phyloP scores from a whole-genome alignment of 192 early-diverging fungal species.

The Umbelopsis vinacea region DNA sequence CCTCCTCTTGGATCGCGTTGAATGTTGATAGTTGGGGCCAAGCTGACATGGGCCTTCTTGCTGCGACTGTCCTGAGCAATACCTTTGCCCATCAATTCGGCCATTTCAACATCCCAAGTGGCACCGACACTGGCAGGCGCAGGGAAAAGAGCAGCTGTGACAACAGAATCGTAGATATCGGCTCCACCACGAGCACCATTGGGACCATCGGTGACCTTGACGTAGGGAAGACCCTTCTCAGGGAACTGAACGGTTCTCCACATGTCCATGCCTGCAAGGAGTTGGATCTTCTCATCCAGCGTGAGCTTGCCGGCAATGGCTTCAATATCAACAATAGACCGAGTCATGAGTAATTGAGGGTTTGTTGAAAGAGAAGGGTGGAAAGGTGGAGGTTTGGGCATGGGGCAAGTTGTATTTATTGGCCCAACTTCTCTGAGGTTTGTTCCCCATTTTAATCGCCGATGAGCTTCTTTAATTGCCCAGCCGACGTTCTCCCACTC shows the following conservation, averaged over 20 bases:
- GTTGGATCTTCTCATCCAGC: constrained; percentile 25
- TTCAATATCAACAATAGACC: constrained; percentile 10
- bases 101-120: constrained; percentile 26
- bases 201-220: constrained; percentile 29
- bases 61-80: constrained; percentile 27
- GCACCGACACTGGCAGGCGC: constrained; percentile 2
- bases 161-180: not conserved
- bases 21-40: constrained; percentile 3
- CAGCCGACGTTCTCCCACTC: no score
- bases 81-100: constrained; percentile 5
- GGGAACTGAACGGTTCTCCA: constrained; percentile 25
- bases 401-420: no score
- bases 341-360: not conserved
- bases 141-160: constrained; percentile 3
- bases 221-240: not conserved
- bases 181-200: constrained; percentile 29
- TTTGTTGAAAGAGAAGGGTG: no score
- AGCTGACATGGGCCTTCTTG: constrained; percentile 20
- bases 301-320: constrained; percentile 16
- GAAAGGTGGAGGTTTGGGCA: no score
- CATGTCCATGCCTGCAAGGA: constrained; percentile 22
- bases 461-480: no score
- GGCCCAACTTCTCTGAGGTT: no score
- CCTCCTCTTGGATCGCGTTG: constrained; percentile 18
- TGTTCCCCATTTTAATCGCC: no score